These are phyloP conservation scores for Elsinoe arachidis DNA, from an alignment of 2,329 filamentous ascomycete species.

Conservation along the genomic window DNA sequence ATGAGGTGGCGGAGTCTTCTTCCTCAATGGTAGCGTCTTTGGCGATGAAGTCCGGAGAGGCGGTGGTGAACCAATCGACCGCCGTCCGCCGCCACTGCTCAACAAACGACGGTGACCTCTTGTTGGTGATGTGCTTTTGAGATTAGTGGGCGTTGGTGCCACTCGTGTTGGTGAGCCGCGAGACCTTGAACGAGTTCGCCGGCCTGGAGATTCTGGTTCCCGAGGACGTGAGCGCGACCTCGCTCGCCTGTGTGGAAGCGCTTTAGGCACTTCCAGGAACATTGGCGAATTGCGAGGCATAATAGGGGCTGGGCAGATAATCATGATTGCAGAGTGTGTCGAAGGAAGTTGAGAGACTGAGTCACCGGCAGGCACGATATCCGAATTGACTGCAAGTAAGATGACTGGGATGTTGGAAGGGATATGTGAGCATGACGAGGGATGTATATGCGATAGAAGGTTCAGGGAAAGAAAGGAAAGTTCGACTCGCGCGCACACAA, in stretches of 20 bases:
- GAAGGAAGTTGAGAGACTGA: background rate
- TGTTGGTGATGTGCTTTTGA: constrained; percentile 8
- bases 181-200: constrained; percentile 8
- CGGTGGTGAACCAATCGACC: constrained; percentile 14
- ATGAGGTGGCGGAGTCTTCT: constrained; percentile 6
- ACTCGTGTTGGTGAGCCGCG: background rate
- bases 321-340: background rate
- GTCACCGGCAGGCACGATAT: background rate
- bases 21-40: constrained; percentile 10
- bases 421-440: constrained; percentile 9
- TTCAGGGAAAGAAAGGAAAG: constrained; percentile 3
- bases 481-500: constrained; percentile 1
- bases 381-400: background rate
- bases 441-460: constrained; percentile 7
- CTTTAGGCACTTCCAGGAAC: constrained; percentile 31
- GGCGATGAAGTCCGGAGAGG: constrained; percentile 4
- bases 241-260: constrained; percentile 25
- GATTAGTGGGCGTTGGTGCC: background rate
- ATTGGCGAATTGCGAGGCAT: constrained; percentile 22
- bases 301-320: constrained; percentile 8
- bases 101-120: background rate
- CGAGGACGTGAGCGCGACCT: constrained; percentile 26
- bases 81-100: constrained; percentile 11
- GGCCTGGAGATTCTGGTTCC: constrained; percentile 5
- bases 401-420: background rate